These are phyloP conservation scores for Cyclotella distinguenda DNA, from an alignment of 108 stramenopile species.

Conservation along the genomic window DNA sequence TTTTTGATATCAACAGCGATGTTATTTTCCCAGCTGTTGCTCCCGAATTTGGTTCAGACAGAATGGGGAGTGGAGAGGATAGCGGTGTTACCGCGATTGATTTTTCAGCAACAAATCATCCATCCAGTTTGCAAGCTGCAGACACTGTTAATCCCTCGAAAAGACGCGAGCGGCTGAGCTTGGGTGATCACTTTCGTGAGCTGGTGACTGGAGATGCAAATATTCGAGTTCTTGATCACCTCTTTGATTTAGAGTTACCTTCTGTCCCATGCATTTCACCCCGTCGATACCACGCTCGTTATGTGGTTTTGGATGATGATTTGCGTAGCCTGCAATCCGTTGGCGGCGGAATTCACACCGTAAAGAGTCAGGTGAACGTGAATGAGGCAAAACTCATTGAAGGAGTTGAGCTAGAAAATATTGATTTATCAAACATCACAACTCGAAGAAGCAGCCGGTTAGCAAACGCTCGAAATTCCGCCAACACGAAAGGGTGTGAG, in stretches of 20 bases:
- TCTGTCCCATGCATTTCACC: constrained; percentile 23
- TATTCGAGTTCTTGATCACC: constrained; percentile 49
- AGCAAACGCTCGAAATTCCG: constrained; percentile 13
- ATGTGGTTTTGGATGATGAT: neutral
- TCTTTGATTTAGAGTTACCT: constrained; percentile 52
- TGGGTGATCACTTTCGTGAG: constrained; percentile 45
- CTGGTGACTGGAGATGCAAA: constrained; percentile 50
- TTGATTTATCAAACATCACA: constrained; percentile 18
- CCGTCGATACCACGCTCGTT: neutral
- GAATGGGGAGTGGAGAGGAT: neutral
- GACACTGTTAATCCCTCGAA: constrained; percentile 7
- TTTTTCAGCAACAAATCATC: neutral
- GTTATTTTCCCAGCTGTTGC: neutral
- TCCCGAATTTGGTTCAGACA: neutral
- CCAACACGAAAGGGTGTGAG: too few relatives aligned
- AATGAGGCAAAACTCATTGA: neutral
- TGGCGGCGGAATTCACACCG: neutral
- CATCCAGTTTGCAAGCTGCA: neutral
- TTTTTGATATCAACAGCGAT: neutral
- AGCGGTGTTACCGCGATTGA: neutral
- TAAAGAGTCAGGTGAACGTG: neutral
- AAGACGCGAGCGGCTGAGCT: constrained; percentile 36
- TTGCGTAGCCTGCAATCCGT: neutral
- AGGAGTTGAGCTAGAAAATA: neutral
- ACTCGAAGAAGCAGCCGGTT: constrained; percentile 28